These are phyloP conservation scores for Termitomyces sp. DNA, from an alignment of 768 basidiomycete genomes.

Conservation along the genomic window DNA sequence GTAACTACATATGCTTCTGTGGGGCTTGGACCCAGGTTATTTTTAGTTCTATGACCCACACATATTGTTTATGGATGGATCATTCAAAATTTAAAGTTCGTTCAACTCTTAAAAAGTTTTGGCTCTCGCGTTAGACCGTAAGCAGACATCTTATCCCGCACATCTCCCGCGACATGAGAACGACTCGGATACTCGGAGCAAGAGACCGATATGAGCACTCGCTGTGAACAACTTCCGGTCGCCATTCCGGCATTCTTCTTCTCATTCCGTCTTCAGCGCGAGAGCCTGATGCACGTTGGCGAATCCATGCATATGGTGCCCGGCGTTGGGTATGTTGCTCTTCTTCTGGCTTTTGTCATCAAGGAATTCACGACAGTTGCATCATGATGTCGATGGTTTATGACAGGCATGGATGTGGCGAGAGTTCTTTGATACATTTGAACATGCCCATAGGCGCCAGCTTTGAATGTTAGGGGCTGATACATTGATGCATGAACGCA, in stretches of 20 bases:
- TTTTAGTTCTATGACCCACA: not conserved
- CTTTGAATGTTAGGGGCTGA: conserved; percentile 5
- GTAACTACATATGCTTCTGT: not conserved
- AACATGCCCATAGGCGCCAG: not conserved
- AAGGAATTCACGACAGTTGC: not conserved
- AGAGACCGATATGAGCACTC: not conserved
- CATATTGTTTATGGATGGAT: not conserved
- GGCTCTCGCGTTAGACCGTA: not conserved
- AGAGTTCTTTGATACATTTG: conserved; percentile 2
- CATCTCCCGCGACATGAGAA: conserved; percentile 1
- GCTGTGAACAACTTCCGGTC: not conserved
- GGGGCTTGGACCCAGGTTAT: not conserved
- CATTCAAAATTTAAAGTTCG: not conserved
- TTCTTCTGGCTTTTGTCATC: not conserved
- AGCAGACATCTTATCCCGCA: not conserved
- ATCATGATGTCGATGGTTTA: not conserved
- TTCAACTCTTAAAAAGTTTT: not conserved
- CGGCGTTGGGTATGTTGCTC: not conserved
- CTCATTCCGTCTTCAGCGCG: conserved; percentile 1
- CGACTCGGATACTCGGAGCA: not conserved
- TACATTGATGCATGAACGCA: not conserved
- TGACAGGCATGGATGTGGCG: conserved; percentile 1
- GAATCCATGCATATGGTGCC: not conserved
- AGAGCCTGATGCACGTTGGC: not conserved
- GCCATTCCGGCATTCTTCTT: not conserved